Conservation (phyloP, 768 basidiomycete species). For the Boletellus sp. region DNA sequence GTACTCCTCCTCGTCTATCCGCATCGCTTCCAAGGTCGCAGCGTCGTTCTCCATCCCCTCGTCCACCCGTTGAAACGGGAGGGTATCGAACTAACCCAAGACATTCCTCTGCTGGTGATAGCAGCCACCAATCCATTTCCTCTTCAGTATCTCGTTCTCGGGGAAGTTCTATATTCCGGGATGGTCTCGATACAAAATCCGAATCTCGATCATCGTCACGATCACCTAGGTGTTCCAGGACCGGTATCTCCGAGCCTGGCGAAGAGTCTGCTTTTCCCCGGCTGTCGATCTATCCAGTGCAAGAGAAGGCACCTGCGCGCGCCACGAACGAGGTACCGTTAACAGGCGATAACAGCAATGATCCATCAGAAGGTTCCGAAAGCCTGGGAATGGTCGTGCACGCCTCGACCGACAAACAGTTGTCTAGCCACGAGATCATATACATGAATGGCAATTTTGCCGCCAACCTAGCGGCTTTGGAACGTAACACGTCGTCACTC, state of each 20-base stretch:
- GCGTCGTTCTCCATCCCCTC: conserved; percentile 23
- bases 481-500: conserved; percentile 12
- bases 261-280: conserved; percentile 17
- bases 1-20: conserved; percentile 29
- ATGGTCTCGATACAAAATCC: conserved; percentile 31
- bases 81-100: conserved; percentile 2
- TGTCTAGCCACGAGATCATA: conserved; percentile 21
- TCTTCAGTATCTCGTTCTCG: conserved; percentile 23
- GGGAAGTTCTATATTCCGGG: conserved; percentile 28
- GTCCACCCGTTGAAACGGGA: conserved; percentile 7
- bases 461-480: conserved; percentile 9
- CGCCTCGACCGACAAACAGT: conserved; percentile 13
- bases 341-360: conserved; percentile 7
- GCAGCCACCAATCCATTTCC: conserved; percentile 15
- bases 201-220: conserved; percentile 49
- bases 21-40: conserved; percentile 17
- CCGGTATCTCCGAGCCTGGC: conserved; percentile 27
- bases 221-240: conserved; percentile 39
- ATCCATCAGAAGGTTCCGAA: conserved; percentile 18
- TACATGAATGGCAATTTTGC: conserved; percentile 19
- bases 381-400: conserved; percentile 16
- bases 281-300: conserved; percentile 30
- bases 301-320: conserved; percentile 31
- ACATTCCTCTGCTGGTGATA: conserved; percentile 5
- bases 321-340: conserved; percentile 11